Percentiles rank a stretch among this genome's conserved stretches.
These are phyloP conservation scores for Aspergillus avenaceus DNA, from an alignment of 495 filamentous ascomycete genomes.

Conservation along the genomic window DNA sequence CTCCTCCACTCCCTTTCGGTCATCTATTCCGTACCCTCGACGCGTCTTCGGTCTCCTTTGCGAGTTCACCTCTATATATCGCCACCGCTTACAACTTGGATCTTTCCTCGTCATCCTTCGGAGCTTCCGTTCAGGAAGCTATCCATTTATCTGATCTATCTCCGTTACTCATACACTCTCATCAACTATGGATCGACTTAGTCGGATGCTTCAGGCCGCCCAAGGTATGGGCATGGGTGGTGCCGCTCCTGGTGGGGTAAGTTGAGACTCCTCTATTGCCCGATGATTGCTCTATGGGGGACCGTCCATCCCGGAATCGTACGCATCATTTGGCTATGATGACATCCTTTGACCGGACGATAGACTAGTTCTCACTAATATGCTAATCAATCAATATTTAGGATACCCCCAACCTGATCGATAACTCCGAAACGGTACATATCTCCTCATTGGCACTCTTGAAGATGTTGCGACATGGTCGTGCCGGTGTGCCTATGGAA, in stretches of 20 bases:
- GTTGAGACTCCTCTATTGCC: constrained; percentile 27
- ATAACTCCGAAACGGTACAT: constrained; percentile 99
- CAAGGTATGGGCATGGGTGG: constrained; percentile 72
- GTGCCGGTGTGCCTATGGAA: constrained; percentile 98
- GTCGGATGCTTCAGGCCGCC: constrained; percentile 73
- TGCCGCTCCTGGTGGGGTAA: constrained; percentile 71
- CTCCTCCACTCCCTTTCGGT: background rate
- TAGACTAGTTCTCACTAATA: background rate
- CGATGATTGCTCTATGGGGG: background rate
- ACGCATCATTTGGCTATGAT: too few species aligned
- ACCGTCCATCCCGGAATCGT: background rate
- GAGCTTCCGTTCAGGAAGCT: constrained; percentile 41
- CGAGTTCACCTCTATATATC: background rate
- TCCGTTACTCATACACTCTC: constrained; percentile 15
- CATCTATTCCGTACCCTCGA: background rate
- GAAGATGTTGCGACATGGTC: constrained; percentile 97
- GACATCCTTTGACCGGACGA: too few species aligned
- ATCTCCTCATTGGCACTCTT: constrained; percentile 95
- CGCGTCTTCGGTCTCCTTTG: background rate
- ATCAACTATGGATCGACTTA: constrained; percentile 75
- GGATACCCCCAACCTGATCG: constrained; percentile 85
- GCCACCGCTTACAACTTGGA: background rate
- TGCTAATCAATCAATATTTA: constrained; percentile 28
- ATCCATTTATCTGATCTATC: constrained; percentile 20
- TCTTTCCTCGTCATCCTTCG: constrained; percentile 8